Conservation (phyloP, 2,329 filamentous ascomycete species). For the Dryadomyces sulphureus region DNA sequence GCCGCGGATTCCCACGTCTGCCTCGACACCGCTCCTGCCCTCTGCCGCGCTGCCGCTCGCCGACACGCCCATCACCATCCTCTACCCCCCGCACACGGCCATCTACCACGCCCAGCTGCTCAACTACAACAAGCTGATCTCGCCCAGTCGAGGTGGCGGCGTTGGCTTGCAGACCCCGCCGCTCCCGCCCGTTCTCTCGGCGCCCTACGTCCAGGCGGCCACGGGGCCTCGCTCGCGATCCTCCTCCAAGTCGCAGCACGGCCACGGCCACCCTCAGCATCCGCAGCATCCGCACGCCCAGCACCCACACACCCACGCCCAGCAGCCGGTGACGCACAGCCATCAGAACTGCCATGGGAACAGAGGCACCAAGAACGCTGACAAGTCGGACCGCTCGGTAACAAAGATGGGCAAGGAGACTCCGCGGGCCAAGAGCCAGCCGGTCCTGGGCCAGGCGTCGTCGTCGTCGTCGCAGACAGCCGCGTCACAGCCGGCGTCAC, state of each 20-base stretch:
- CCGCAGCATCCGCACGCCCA: conserved; percentile 26
- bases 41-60: conserved; percentile 8
- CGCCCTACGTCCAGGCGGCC: conserved; percentile 37
- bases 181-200: conserved; percentile 38
- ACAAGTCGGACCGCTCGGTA: conserved; percentile 47
- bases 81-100: conserved; percentile 44
- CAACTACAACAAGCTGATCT: conserved; percentile 51
- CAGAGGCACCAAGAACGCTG: conserved; percentile 39
- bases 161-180: conserved; percentile 41
- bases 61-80: conserved; percentile 23
- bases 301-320: background rate
- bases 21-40: conserved; percentile 11
- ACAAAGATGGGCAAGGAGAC: conserved; percentile 41
- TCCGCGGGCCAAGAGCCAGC: conserved; percentile 28
- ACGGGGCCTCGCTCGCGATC: conserved; percentile 38
- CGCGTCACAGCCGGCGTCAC: too few species aligned
- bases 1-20: conserved; percentile 18
- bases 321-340: conserved; percentile 4
- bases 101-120: conserved; percentile 47
- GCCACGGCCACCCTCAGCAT: conserved; percentile 12
- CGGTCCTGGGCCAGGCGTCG: conserved; percentile 30
- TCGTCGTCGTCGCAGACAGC: too few species aligned
- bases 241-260: conserved; percentile 44
- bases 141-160: conserved; percentile 33
- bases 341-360: conserved; percentile 45